phyloP scores from a whole-genome alignment of 805 yeast genomes.

The Alloascoidea africana region DNA sequence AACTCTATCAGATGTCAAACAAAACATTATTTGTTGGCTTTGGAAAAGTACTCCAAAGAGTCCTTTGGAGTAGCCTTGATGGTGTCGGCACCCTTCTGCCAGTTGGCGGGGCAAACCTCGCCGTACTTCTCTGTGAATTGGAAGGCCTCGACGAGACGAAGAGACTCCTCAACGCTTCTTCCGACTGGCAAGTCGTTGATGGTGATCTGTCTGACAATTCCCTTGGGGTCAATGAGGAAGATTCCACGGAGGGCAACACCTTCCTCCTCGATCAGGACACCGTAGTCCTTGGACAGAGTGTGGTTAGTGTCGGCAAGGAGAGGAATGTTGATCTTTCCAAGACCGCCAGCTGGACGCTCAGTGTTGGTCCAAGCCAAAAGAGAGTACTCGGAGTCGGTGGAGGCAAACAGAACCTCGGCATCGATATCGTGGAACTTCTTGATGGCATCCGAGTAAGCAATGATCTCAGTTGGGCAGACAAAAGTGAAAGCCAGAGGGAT shows the following conservation, averaged over 20 bases:
- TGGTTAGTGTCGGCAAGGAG: conserved; percentile 95
- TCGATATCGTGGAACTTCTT: conserved; percentile 79
- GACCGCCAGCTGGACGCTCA: conserved; percentile 95
- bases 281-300: conserved; percentile 87
- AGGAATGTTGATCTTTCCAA: conserved; percentile 91
- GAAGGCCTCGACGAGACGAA: conserved; percentile 97
- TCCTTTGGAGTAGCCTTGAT: conserved; percentile 70
- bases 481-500: conserved; percentile 99
- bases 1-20: too few relatives aligned
- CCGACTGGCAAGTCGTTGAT: conserved; percentile 99
- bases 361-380: conserved; percentile 97
- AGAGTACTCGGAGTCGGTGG: conserved; percentile 97
- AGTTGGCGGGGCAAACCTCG: conserved; percentile 99
- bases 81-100: conserved; percentile 92
- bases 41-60: conserved; percentile 67
- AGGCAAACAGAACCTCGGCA: conserved; percentile 84
- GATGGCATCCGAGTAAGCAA: conserved; percentile 94
- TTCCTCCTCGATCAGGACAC: conserved; percentile 91
- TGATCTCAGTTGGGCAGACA: conserved; percentile 98
- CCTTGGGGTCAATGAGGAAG: conserved; percentile 94
- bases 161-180: conserved; percentile 95
- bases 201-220: conserved; percentile 89
- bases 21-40: too few relatives aligned
- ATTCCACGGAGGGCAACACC: conserved; percentile 98
- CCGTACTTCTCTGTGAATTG: conserved; percentile 99